Evolutionary conservation across 208 protist genomes (phyloP), one percentile per base, ranked within the genome.

Genomic region (Jaenimonas drosophilae): DNA sequence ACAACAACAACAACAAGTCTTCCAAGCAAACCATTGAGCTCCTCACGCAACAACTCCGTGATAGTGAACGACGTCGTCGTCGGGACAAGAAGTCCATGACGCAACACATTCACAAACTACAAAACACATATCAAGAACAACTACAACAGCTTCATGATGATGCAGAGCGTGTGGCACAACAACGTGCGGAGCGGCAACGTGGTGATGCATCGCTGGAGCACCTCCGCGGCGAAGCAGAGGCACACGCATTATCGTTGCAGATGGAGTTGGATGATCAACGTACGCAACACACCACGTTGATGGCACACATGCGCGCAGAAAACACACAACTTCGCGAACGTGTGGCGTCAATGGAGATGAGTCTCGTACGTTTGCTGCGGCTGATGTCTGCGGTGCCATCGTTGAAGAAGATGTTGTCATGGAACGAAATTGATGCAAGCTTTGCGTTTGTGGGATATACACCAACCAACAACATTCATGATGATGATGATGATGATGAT

Each of bases 391-490:
- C 82, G 38, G 74, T 92, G n/a, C 84, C 84, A n/a, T 46, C 58
- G 12, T 51, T 92, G 45, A 48, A 47, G 7, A 53, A 68, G 20
- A 87, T 75, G 46, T 45, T 92, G 37, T 38, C 41, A 49, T 75
- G 62, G 73, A 72, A 67, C 44, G 75, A 71, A 50, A 47, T 70
- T 33, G 40, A 26, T 43, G 73, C 59, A 51, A 63, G 61, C 36
- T 91, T 75, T 74, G 80, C 80, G 37, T 85, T 81, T 41, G 48
- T 78, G 19, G 76, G 72, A 37, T 86, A 81, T 51, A n/a, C n/a
- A n/a, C n/a, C n/a, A n/a, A n/a, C n/a, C n/a, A n/a, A n/a, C n/a
- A n/a, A n/a, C n/a, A n/a, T n/a, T n/a, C n/a, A n/a, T n/a, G n/a
- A n/a, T n/a, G n/a, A n/a, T n/a, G n/a, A n/a, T n/a, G n/a, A n/a